These are phyloP conservation scores for Apiospora phragmitis DNA, from an alignment of 2,329 filamentous ascomycete species.

Conservation along the genomic window DNA sequence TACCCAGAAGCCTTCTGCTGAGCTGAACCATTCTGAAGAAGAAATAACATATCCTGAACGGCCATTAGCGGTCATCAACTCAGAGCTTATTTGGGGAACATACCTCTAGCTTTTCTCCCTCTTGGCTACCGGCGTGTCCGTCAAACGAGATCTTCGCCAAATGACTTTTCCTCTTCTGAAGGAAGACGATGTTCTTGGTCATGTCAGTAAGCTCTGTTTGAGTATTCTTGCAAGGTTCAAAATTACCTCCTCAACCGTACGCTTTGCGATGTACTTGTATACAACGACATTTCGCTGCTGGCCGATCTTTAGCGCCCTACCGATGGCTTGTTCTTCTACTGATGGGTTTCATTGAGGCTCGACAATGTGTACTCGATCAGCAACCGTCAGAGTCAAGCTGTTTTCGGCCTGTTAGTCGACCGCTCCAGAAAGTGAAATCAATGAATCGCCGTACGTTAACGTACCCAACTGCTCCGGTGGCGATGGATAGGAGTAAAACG, in stretches of 20 bases:
- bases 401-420: no score
- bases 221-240: background rate
- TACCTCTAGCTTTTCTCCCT: background rate
- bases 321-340: conserved; percentile 12
- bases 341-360: conserved; percentile 16
- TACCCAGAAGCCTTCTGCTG: background rate
- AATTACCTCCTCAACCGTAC: conserved; percentile 13
- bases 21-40: background rate
- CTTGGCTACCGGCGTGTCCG: background rate
- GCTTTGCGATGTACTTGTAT: conserved; percentile 3
- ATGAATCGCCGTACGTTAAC: background rate
- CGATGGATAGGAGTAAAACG: conserved; percentile 9
- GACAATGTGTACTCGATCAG: conserved; percentile 4
- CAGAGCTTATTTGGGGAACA: background rate
- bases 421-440: background rate
- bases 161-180: background rate
- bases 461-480: conserved; percentile 14
- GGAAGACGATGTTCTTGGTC: background rate
- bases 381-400: conserved; percentile 13
- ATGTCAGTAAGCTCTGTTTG: background rate
- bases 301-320: conserved; percentile 9
- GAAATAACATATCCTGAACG: background rate
- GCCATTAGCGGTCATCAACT: background rate
- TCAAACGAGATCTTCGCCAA: background rate
- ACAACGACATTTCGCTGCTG: conserved; percentile 8